Evolutionary conservation across 2,329 filamentous ascomycete genomes (phyloP).

Genomic region (Anthostomella pinea): DNA sequence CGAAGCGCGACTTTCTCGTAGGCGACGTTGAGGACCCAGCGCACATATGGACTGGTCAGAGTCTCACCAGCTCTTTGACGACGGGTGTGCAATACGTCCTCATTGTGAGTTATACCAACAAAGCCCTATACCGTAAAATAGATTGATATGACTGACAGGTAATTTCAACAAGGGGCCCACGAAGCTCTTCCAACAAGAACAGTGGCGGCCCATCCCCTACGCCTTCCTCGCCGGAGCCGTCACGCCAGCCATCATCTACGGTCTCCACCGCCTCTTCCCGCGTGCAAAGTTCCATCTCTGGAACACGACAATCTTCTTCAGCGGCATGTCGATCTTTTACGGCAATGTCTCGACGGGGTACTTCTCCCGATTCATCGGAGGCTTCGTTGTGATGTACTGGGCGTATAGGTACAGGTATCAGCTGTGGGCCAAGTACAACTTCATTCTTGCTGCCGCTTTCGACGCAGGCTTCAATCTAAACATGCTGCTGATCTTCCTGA

Average conservation of each 20-base stretch:
- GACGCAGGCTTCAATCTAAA: slow-evolving; percentile 63
- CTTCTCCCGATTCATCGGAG: slow-evolving; percentile 55
- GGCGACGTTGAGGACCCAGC: slow-evolving; percentile 51
- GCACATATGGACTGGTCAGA: slow-evolving; percentile 61
- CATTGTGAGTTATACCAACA: slow-evolving; percentile 36
- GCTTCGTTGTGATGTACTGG: slow-evolving; percentile 59
- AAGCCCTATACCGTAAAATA: not conserved
- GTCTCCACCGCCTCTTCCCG: slow-evolving; percentile 52
- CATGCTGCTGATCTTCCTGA: slow-evolving; percentile 59
- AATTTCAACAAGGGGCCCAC: slow-evolving; percentile 38
- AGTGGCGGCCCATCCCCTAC: slow-evolving; percentile 49
- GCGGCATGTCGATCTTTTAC: slow-evolving; percentile 53
- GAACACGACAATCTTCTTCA: slow-evolving; percentile 63
- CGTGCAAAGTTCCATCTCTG: slow-evolving; percentile 52
- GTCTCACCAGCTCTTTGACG: slow-evolving; percentile 48
- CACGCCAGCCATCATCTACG: slow-evolving; percentile 45
- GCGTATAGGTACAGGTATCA: slow-evolving; percentile 54
- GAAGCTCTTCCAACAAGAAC: slow-evolving; percentile 46
- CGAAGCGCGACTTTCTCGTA: slow-evolving; percentile 54
- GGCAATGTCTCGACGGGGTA: slow-evolving; percentile 61
- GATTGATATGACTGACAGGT: not conserved
- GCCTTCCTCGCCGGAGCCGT: slow-evolving; percentile 51
- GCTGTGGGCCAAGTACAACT: slow-evolving; percentile 60
- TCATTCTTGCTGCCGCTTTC: slow-evolving; percentile 58
- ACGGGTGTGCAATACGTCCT: slow-evolving; percentile 60